These are phyloP conservation scores for Sporothrix schenckii DNA, from an alignment of 2,329 filamentous ascomycete species.

Conservation along the genomic window DNA sequence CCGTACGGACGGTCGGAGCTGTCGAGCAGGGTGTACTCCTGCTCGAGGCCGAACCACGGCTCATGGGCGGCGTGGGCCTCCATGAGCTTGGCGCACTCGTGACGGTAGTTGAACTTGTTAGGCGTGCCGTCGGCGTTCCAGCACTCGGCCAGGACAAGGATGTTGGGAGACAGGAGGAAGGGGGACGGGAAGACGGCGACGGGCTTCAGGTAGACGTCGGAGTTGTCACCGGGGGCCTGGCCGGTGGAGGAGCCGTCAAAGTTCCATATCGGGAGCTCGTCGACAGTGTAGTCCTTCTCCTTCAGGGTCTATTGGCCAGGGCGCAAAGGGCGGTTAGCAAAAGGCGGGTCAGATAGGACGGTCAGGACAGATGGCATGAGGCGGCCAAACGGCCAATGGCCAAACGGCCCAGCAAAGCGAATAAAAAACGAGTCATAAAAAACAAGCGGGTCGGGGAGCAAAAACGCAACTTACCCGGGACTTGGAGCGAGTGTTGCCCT, in stretches of 20 bases:
- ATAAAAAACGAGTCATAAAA: slow-evolving; percentile 22
- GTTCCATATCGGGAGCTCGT: slow-evolving; percentile 75
- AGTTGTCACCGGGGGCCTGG: slow-evolving; percentile 77
- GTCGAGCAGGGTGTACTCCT: slow-evolving; percentile 95
- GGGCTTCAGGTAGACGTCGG: slow-evolving; percentile 60
- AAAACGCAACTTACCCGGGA: slow-evolving; percentile 73
- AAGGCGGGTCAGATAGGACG: slow-evolving; percentile 6
- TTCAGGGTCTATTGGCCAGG: slow-evolving; percentile 35
- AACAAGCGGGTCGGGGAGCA: slow-evolving; percentile 3
- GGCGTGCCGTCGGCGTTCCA: slow-evolving; percentile 92
- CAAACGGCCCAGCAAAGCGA: slow-evolving; percentile 30
- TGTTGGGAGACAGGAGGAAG: slow-evolving; percentile 72
- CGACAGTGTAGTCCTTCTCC: slow-evolving; percentile 40
- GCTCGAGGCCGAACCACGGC: slow-evolving; percentile 97
- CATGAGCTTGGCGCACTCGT: slow-evolving; percentile 90
- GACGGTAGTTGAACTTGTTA: slow-evolving; percentile 98
- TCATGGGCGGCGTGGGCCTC: slow-evolving; percentile 77
- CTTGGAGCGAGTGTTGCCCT: slow-evolving; percentile 86
- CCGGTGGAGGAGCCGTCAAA: slow-evolving; percentile 77
- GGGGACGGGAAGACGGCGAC: slow-evolving; percentile 75
- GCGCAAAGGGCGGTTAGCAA: slow-evolving; percentile 18
- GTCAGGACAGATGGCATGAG: slow-evolving; percentile 14
- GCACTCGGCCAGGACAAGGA: slow-evolving; percentile 91
- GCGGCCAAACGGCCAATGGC: slow-evolving; percentile 20
- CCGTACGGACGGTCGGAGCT: slow-evolving; percentile 85